phyloP scores from a whole-genome alignment of 148 eudicot genomes.

The Cornus suecica region DNA sequence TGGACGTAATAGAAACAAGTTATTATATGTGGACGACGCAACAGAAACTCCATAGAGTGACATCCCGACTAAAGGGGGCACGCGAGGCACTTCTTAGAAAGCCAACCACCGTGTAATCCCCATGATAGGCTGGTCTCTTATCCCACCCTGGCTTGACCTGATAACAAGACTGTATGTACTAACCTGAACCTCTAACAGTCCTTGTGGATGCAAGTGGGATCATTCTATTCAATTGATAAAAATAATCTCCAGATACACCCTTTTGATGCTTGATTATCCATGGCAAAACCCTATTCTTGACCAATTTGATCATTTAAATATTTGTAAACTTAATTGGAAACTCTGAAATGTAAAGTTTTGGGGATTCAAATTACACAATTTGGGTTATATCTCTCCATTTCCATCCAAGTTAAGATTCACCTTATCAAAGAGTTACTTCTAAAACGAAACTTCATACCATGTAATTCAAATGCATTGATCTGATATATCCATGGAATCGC shows the following conservation, averaged over 20 bases:
- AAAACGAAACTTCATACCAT: not conserved
- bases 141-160: no score
- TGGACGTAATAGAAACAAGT: no score
- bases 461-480: not conserved
- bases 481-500: not conserved
- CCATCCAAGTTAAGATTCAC: not conserved
- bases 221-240: not conserved
- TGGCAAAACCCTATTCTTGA: not conserved
- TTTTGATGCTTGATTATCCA: not conserved
- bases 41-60: no score
- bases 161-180: no score
- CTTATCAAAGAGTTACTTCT: not conserved
- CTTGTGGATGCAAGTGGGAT: not conserved
- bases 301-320: not conserved
- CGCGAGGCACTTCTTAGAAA: no score
- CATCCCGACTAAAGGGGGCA: no score
- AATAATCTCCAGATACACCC: not conserved
- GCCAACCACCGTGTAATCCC: no score
- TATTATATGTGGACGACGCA: no score
- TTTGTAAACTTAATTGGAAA: not conserved
- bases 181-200: no score
- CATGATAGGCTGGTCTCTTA: no score
- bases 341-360: not conserved
- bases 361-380: not conserved
- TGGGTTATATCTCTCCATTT: not conserved